Evolutionary conservation across 2,329 filamentous ascomycete genomes (phyloP), one percentile per base, ranked within the genome.

Genomic region (Cercospora brassicicola): DNA sequence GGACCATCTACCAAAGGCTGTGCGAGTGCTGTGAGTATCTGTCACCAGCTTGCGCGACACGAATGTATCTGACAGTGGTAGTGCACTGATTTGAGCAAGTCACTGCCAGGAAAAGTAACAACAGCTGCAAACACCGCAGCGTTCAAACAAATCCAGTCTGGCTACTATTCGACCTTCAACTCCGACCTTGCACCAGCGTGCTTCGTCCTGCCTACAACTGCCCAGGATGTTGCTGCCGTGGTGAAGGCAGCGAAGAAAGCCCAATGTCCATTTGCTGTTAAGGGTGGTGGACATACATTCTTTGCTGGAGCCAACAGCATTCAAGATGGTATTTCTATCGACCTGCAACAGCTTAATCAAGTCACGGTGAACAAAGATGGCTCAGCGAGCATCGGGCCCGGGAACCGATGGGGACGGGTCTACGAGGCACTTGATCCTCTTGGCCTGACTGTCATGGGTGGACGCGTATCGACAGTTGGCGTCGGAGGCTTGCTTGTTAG

Each of bases 401-500:
- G 64, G 5, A 60, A 60, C 30, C 57, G 64, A 6, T 66, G 64
- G 64, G 26, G 45, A 9, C 13, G 73, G 20, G 73, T 73, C 7
- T 74, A 73, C 61, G 56, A 64, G 10, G 61, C 59, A 15, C 66
- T 77, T 1, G 65, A 62, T 20, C 70, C 70, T 13, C 42, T 62
- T 45, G 64, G 65, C 15, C 26, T 76, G 9, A 48, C 64, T 8
- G 73, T 74, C 11, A 64, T 72, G 15, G 75, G 75, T 36, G 74
- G 74, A n/a, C 62, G 74, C n/a, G 69, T 72, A 4, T 69, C 69
- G 2, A 56, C 59, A 13, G 72, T 78, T 20, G 77, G 76, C 15
- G 74, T 76, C 11, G 75, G 73, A 3, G 76, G 76, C 15, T 59
- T 78, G 8, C 70, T 67, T 4, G 66, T 76, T 2, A 75, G 77